Percentiles rank a stretch among this genome's conserved stretches.
Evolutionary conservation across 2,329 filamentous ascomycete genomes (phyloP).

Genomic region (Ophiostoma ulmi): DNA sequence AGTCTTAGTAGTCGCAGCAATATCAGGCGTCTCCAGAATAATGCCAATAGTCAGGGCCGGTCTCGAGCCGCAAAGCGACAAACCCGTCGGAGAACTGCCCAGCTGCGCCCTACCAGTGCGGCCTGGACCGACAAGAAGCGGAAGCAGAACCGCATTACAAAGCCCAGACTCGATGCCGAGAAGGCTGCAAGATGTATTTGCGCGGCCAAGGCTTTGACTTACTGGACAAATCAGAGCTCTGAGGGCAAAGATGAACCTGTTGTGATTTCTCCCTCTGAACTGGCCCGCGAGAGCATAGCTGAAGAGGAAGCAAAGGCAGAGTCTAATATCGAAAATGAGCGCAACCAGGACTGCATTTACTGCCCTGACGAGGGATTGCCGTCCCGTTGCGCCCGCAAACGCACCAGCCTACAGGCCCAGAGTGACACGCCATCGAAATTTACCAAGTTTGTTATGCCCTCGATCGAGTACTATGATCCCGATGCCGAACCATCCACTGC

Average conservation of each 20-base stretch:
- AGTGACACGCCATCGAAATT: background rate
- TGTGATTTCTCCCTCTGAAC: background rate
- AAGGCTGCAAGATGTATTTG: background rate
- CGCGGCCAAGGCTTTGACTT: background rate
- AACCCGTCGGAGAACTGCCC: background rate
- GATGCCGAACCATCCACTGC: background rate
- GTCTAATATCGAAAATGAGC: background rate
- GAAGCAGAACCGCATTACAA: background rate
- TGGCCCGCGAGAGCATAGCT: background rate
- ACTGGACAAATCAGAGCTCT: background rate
- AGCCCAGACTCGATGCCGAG: background rate
- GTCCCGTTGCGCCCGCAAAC: background rate
- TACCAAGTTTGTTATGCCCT: background rate
- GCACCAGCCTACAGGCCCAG: background rate
- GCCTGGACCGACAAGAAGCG: background rate
- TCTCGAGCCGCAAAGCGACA: background rate
- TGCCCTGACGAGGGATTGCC: background rate
- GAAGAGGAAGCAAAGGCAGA: background rate
- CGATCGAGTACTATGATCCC: background rate
- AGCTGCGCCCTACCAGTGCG: background rate
- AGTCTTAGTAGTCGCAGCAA: background rate
- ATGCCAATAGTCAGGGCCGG: background rate
- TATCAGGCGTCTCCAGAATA: background rate
- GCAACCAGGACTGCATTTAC: background rate
- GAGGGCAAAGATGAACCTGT: background rate